phyloP scores from a whole-genome alignment of 768 basidiomycete species.

The Termitomyces sp. region DNA sequence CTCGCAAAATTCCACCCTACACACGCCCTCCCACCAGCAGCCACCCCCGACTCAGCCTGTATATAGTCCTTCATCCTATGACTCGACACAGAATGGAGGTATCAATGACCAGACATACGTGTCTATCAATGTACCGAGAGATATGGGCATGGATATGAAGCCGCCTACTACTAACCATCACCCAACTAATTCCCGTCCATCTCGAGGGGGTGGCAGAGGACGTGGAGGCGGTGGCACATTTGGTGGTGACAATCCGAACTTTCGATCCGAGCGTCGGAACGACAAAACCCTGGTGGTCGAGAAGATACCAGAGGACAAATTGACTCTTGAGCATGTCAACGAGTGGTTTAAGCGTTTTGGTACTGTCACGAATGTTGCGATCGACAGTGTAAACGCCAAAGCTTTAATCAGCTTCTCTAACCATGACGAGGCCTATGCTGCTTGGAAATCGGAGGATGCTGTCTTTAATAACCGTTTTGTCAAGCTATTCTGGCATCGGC shows the following conservation, averaged over 20 bases:
- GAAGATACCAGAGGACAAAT: slow-evolving; percentile 84
- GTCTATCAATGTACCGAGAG: slow-evolving; percentile 23
- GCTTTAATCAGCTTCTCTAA: slow-evolving; percentile 84
- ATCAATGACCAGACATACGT: slow-evolving; percentile 18
- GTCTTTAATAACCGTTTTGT: slow-evolving; percentile 93
- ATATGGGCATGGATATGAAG: slow-evolving; percentile 31
- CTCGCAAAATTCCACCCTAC: slow-evolving; percentile 23
- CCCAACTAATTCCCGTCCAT: slow-evolving; percentile 24
- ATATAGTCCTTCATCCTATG: slow-evolving; percentile 3
- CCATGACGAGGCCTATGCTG: slow-evolving; percentile 79
- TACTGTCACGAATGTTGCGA: slow-evolving; percentile 85
- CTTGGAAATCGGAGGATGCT: slow-evolving; percentile 93
- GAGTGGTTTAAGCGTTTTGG: slow-evolving; percentile 92
- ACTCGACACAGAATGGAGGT: slow-evolving; percentile 17
- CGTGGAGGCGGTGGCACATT: slow-evolving; percentile 57
- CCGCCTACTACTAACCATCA: slow-evolving; percentile 21
- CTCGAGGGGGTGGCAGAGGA: slow-evolving; percentile 32
- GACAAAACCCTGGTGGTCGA: slow-evolving; percentile 89
- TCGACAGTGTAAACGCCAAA: slow-evolving; percentile 69
- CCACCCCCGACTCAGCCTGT: neutral
- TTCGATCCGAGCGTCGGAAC: slow-evolving; percentile 60
- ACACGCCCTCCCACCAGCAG: slow-evolving; percentile 16
- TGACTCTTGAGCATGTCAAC: slow-evolving; percentile 73
- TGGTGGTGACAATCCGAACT: slow-evolving; percentile 56
- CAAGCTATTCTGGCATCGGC: slow-evolving; percentile 93